Evolutionary conservation across 345 rosid species (phyloP).

Genomic region (Eucalyptus sp.): DNA sequence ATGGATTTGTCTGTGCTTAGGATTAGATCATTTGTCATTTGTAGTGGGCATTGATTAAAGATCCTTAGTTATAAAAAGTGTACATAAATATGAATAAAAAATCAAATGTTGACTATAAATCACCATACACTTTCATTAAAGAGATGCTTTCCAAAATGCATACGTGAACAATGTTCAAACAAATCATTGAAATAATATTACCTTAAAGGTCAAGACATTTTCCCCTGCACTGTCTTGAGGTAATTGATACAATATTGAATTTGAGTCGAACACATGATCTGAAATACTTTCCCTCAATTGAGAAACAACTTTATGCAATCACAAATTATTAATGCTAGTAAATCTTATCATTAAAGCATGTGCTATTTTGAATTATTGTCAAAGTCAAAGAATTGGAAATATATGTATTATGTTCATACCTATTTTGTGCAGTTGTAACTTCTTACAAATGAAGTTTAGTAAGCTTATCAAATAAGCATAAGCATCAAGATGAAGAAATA

Average conservation of each 20-base stretch:
- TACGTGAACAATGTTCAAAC: neutral
- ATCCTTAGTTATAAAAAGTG: neutral
- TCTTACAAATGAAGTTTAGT: neutral
- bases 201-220: neutral
- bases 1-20: neutral
- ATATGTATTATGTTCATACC: neutral
- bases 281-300: neutral
- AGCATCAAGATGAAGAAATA: neutral
- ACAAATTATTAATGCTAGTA: neutral
- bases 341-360: neutral
- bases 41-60: neutral
- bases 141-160: neutral
- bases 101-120: neutral
- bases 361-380: neutral
- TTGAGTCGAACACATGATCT: accelerated
- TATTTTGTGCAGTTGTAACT: neutral
- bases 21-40: neutral
- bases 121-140: neutral
- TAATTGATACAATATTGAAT: neutral
- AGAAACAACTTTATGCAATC: neutral
- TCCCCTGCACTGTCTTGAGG: neutral
- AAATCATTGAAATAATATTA: neutral
- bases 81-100: neutral
- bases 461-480: neutral
- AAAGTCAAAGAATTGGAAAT: neutral